Base-by-base conservation (phyloP, 164 flowering plant species). In the Cinnamomum micranthum region DNA sequence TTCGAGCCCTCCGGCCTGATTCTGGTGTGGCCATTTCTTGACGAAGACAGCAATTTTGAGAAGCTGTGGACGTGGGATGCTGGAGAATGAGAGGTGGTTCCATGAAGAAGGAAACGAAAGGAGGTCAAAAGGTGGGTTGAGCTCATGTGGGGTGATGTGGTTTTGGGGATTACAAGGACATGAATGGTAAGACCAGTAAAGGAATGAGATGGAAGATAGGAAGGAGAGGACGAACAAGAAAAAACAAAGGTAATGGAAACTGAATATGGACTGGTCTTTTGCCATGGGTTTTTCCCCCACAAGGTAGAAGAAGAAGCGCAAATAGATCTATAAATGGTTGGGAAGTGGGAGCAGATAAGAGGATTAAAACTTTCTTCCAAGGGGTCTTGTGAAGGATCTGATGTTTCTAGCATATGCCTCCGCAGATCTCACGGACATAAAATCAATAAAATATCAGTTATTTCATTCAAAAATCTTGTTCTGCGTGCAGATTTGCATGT, bases 1-100 rank as follows among this genome's bases (percentile, higher is more conserved):
- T 75, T 91, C 97, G 23, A 91, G 87, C 28, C 96, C 84, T 9
- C 84, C 84, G 0, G 94, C 91, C 12, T 55, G 90, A 60, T 82
- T 76, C 68, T 62, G 73, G 0, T 76, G 82, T 1, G 84, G 90
- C 98, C 94, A 93, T 77, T 87, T 91, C 86, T 86, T 90, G 47
- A 82, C 82, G 58, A 93, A 91, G 24, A 90, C 76, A 0, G 96
- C 98, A 19, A 93, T 85, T 65, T 90, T 91, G 7, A 93, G 93
- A 51, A 77, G 69, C 63, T 77, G 80, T 31, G 78, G 76, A 73
- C 90, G 88, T 23, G 85, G 80, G 2, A 71, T 25, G 13, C 86
- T 69, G 25, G 88, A 67, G 73, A 91, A 93, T 24, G 84, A 58
- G 17, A 90, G 94, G 63, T 80, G 84, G 73, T 91, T 92, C 95